Base-by-base conservation (phyloP, 768 basidiomycete species). In the Rubroboletus satanas region DNA sequence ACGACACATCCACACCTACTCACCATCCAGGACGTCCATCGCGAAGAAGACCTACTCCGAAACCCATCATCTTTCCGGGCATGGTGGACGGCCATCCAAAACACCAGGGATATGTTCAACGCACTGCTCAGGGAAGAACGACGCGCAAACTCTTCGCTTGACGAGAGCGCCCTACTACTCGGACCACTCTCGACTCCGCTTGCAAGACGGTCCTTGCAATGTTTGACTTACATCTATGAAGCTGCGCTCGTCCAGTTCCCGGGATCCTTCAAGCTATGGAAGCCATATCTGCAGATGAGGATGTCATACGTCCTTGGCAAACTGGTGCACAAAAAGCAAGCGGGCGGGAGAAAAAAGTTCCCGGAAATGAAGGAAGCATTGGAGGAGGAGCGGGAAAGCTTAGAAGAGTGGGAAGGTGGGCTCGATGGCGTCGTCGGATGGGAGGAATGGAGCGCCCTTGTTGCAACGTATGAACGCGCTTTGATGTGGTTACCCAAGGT, bases 401-500 rank as follows among this genome's bases (percentile, higher is more conserved):
- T 88, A 45, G 85, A 92, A 66, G 77, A 88, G 60, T 98, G 95
- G 93, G 84, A 90, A 45, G 85, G 83, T 7, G 87, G 90, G 17
- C 73, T 98, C 47, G 91, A 98, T 66, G 84, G 87, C 3, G 77
- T 94, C 7, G 79, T 97, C n/a, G 97, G 96, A 6, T 97, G 88
- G 85, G 87, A 91, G 61, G 97, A 99, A 71, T 99, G 97, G 97
- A 92, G 83, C 66, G 74, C 84, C 15, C 80, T 99, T 12, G 79
- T 96, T 17, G 89, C 93, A 9, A 82, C 84, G 0, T 96, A 93
- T 67, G 97, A 99, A 67, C 83, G 97, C 56, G 91, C 92, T 54
- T 75, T 99, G 38, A 92, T 92, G 85, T 98, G 93, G 89, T 71
- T 98, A 47, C 93, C 94, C 52, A 90, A 85, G 70, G 94, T 93